Evolutionary conservation across 768 basidiomycete species (phyloP).

Genomic region (Leccinellum albellum): DNA sequence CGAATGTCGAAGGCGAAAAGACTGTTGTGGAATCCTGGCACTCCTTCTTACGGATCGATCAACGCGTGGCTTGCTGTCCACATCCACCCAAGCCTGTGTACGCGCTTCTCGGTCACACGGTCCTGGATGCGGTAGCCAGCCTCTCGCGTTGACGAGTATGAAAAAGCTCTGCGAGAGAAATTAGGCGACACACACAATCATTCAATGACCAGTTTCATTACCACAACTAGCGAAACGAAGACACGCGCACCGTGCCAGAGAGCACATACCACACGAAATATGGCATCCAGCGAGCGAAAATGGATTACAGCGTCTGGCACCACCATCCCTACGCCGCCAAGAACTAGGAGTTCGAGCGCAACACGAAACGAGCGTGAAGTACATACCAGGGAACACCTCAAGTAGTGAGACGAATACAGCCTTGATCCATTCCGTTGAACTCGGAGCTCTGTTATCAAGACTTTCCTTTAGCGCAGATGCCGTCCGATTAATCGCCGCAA

Average conservation of each 20-base stretch:
- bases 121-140: conserved; percentile 3
- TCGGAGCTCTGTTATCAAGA: conserved; percentile 20
- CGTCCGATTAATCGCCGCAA: conserved; percentile 47
- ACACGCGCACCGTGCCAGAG: conserved; percentile 32
- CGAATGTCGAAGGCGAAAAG: conserved; percentile 33
- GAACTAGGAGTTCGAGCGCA: background rate
- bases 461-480: conserved; percentile 27
- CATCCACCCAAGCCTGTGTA: background rate
- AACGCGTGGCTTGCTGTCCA: conserved; percentile 6
- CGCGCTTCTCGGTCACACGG: background rate
- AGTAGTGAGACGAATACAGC: conserved; percentile 10
- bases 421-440: conserved; percentile 21
- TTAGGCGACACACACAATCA: conserved; percentile 1
- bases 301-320: conserved; percentile 12
- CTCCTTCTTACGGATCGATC: conserved; percentile 2
- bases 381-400: conserved; percentile 25
- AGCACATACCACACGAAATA: conserved; percentile 21
- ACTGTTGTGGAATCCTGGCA: conserved; percentile 1
- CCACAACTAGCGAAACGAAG: conserved; percentile 40
- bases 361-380: background rate
- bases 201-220: conserved; percentile 22
- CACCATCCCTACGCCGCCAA: conserved; percentile 9
- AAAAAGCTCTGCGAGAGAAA: conserved; percentile 31
- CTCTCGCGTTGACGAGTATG: conserved; percentile 32
- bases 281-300: conserved; percentile 27